Base-by-base conservation (phyloP, 352 stramenopile species). In the Pelagophyceae sp. region DNA sequence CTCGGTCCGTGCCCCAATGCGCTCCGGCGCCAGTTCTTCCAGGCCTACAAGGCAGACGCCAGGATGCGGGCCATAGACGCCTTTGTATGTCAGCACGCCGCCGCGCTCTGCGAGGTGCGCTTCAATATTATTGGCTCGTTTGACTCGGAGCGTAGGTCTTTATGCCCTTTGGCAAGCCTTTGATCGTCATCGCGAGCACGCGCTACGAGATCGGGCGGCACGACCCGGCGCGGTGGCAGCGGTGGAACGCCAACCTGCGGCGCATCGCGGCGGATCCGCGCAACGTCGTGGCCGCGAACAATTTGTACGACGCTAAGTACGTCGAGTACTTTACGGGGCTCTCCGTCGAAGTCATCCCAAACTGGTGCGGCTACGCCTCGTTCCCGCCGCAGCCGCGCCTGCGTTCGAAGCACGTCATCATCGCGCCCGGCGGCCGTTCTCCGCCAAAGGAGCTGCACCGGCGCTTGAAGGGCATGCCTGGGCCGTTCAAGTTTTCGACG, bases 321-420 rank as follows among this genome's bases (percentile, higher is more conserved):
- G 25, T 76, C 20, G 33, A 40, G 33, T 51, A 76, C 72, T 76
- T 76, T 35, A 72, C 72, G 37, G 76, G 67, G 32, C 60, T 79
- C 45, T 32, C 40, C 31, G 63, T 76, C 27, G 37, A 63, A 0
- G 76, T 79, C 5, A 75, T 75, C n/a, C 40, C 54, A 1, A 76
- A 79, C 67, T 76, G 75, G 45, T 76, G 76, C 64, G 67, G 76
- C 33, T 76, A 79, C 45, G 75, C 76, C n/a, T 23, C 51, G 17
- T 61, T 50, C 0, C 54, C 20, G 29, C 72, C 70, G 31, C 45
- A 38, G 17, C 74, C 74, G 20, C 70, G n/a, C 23, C 5, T n/a
- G 63, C 3, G 64, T 6, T 27, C 60, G 61, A 3, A 17, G n/a
- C 6, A 71, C n/a, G 54, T 63, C 11, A 6, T 63, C 11, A 27